Evolutionary conservation across 495 filamentous ascomycete species (phyloP).

Genomic region (Staphylotrichum longicolle): DNA sequence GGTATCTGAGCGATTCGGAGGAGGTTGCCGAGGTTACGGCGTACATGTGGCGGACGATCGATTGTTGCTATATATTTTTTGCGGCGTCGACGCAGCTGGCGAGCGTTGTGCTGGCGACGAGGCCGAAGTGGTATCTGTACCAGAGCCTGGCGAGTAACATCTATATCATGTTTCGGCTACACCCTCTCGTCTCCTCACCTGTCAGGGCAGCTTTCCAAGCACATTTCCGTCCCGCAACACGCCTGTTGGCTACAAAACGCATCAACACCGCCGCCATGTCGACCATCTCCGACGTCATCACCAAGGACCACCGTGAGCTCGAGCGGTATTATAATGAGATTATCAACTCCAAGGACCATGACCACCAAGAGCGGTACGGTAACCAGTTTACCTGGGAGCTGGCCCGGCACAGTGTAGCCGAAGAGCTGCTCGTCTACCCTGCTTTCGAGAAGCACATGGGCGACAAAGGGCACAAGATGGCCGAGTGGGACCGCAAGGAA

Average conservation of each 20-base stretch:
- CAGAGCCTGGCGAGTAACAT: no score
- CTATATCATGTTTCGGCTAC: background rate
- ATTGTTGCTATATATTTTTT: no score
- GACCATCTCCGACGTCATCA: conserved; percentile 10
- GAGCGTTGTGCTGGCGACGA: no score
- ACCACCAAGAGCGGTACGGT: conserved; percentile 14
- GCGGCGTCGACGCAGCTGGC: no score
- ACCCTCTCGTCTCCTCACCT: background rate
- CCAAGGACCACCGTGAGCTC: conserved; percentile 14
- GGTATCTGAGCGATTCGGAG: no score
- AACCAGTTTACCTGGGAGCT: conserved; percentile 13
- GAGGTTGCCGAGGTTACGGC: no score
- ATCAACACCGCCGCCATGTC: conserved; percentile 9
- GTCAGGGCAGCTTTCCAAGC: background rate
- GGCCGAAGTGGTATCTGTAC: no score
- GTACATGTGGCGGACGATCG: no score
- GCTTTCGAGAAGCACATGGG: conserved; percentile 11
- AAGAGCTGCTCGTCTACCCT: conserved; percentile 2
- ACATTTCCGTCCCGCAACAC: background rate
- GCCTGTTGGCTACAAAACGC: background rate
- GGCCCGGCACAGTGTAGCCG: conserved; percentile 7
- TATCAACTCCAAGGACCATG: conserved; percentile 6
- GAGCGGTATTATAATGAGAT: conserved; percentile 12
- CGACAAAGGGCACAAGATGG: conserved; percentile 6
- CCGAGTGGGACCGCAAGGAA: conserved; percentile 6